A percentile compares a stretch with the other conserved stretches of the same genome.
Conservation (phyloP, 1,139 yeast species). For the Hanseniaspora uvarum region DNA sequence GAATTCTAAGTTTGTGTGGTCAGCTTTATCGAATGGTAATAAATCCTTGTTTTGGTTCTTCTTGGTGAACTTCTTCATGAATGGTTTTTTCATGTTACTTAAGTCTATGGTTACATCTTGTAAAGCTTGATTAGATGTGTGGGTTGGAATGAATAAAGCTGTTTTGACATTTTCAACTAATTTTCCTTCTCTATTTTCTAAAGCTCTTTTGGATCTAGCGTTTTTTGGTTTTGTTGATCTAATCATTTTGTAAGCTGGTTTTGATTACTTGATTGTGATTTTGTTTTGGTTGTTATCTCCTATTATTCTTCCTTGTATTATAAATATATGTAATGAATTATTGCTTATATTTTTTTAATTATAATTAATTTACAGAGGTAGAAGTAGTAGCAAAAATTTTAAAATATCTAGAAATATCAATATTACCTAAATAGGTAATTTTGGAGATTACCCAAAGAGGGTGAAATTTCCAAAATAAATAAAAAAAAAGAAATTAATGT, state of each 20-base stretch:
- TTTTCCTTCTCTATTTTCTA: conserved; percentile 81
- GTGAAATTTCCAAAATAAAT: neutral
- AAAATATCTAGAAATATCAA: neutral
- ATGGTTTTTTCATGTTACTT: conserved; percentile 86
- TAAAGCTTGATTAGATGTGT: conserved; percentile 63
- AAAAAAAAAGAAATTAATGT: neutral
- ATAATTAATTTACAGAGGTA: neutral
- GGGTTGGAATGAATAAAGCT: conserved; percentile 86
- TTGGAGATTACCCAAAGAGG: neutral
- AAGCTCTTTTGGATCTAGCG: conserved; percentile 91
- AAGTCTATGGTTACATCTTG: conserved; percentile 88
- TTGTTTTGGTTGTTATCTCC: neutral
- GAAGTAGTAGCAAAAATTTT: neutral
- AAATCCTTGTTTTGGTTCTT: conserved; percentile 55
- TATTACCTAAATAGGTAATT: neutral
- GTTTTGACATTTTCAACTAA: conserved; percentile 79
- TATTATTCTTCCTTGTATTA: neutral
- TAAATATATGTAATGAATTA: neutral
- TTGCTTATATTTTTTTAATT: neutral
- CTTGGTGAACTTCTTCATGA: conserved; percentile 71
- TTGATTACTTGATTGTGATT: neutral
- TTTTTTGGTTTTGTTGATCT: conserved; percentile 78
- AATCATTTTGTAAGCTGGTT: conserved; percentile 48
- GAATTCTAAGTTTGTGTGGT: conserved; percentile 58
- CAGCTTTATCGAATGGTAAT: conserved; percentile 87